phyloP scores from a whole-genome alignment of 805 yeast genomes.

The Candida sithepensis region DNA sequence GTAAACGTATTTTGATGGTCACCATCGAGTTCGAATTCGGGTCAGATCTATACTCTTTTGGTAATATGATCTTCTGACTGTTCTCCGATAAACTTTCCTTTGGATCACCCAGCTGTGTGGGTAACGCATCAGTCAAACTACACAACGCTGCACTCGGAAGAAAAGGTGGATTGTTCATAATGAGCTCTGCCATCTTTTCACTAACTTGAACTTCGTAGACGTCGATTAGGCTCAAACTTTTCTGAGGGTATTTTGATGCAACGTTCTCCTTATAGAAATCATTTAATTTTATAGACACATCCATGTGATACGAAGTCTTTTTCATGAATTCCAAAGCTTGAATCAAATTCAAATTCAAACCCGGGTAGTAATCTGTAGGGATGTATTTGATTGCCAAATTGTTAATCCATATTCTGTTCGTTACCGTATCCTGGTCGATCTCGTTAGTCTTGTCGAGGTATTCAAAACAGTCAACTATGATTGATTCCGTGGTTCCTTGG shows the following conservation, averaged over 20 bases:
- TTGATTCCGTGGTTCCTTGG: constrained; percentile 56
- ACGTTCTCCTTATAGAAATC: constrained; percentile 17
- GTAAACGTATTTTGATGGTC: neutral
- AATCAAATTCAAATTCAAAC: constrained; percentile 32
- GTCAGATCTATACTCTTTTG: neutral
- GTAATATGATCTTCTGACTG: neutral
- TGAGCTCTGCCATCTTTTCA: constrained; percentile 8
- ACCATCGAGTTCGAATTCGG: neutral
- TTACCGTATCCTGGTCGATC: constrained; percentile 42
- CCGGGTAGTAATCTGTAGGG: constrained; percentile 34
- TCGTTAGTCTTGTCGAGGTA: constrained; percentile 29
- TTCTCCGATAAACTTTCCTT: neutral
- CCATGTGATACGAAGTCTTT: constrained; percentile 34
- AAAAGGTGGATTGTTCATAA: constrained; percentile 9
- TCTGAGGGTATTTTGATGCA: constrained; percentile 28
- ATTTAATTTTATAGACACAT: constrained; percentile 11
- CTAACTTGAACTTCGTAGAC: constrained; percentile 16
- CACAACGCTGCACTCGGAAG: constrained; percentile 12
- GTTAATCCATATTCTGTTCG: constrained; percentile 53
- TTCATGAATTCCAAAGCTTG: constrained; percentile 41
- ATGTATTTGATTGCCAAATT: constrained; percentile 37
- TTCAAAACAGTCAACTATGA: constrained; percentile 48
- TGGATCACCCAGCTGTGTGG: neutral
- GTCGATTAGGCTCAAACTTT: constrained; percentile 26
- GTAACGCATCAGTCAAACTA: neutral